Percentiles rank a stretch among this genome's conserved stretches.
Evolutionary conservation across 768 basidiomycete genomes (phyloP).

Genomic region (Russula virescens): DNA sequence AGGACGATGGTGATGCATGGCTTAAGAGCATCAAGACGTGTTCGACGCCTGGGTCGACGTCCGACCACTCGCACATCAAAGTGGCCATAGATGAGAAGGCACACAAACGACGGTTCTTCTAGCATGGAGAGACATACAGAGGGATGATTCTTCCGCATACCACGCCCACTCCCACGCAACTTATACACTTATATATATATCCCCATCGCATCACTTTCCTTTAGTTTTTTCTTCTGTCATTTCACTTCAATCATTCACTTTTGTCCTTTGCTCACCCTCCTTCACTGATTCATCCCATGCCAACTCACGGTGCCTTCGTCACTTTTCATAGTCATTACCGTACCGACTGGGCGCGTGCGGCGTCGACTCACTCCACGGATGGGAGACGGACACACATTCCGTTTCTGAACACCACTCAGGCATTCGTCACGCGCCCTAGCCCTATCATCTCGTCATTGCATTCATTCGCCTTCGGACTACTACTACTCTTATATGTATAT

Average conservation of each 20-base stretch:
- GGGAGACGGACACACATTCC: not conserved
- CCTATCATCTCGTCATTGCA: not conserved
- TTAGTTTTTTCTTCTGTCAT: not conserved
- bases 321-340: not conserved
- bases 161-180: slow-evolving; percentile 6
- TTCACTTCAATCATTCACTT: not conserved
- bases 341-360: not conserved
- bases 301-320: slow-evolving; percentile 6
- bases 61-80: slow-evolving; percentile 67
- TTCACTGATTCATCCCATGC: not conserved
- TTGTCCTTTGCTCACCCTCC: not conserved
- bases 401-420: not conserved
- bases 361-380: not conserved
- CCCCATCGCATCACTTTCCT: not conserved
- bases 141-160: not conserved
- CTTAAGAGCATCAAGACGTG: slow-evolving; percentile 68
- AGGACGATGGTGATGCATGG: slow-evolving; percentile 87
- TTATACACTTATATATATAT: slow-evolving; percentile 19
- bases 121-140: slow-evolving; percentile 20
- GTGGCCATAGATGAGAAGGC: slow-evolving; percentile 68
- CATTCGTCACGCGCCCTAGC: not conserved
- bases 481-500: not conserved
- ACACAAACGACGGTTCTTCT: slow-evolving; percentile 72
- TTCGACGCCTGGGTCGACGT: slow-evolving; percentile 40
- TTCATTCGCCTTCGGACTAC: slow-evolving; percentile 2